Conservation (phyloP, 495 filamentous ascomycete genomes). For the Penicillium cinerascens region DNA sequence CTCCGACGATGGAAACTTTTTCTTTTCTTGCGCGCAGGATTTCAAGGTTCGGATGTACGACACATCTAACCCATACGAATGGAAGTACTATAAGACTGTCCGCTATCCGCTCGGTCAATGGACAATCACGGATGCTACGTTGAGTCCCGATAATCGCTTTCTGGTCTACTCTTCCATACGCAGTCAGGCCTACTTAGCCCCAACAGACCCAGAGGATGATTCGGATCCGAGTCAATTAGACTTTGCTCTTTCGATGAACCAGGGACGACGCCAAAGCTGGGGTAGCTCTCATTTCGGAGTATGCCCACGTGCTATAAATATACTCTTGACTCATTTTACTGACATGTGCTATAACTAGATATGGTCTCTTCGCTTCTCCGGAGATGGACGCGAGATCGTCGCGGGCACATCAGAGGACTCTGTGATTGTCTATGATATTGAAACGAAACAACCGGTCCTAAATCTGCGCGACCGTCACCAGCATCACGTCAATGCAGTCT, state of each 20-base stretch:
- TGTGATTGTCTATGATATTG: constrained; percentile 92
- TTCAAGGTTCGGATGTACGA: constrained; percentile 96
- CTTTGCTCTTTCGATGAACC: constrained; percentile 52
- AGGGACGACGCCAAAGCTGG: constrained; percentile 34
- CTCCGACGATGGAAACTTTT: constrained; percentile 95
- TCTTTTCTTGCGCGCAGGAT: constrained; percentile 91
- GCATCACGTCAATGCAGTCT: constrained; percentile 95
- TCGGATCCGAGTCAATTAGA: constrained; percentile 75
- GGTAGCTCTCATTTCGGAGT: constrained; percentile 51
- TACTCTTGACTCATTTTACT: constrained; percentile 3
- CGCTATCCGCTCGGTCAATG: constrained; percentile 81
- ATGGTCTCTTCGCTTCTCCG: constrained; percentile 89
- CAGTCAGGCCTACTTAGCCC: constrained; percentile 75
- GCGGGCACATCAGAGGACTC: constrained; percentile 77
- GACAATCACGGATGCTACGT: constrained; percentile 91
- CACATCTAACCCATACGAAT: constrained; percentile 90
- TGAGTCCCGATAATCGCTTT: constrained; percentile 89
- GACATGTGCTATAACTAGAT: constrained; percentile 54
- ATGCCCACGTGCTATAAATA: constrained; percentile 10
- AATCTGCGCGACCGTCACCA: constrained; percentile 68
- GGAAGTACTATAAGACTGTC: constrained; percentile 94
- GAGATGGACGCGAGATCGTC: constrained; percentile 86
- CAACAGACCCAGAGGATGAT: constrained; percentile 77
- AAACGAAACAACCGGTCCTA: constrained; percentile 68
- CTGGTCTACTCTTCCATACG: constrained; percentile 86